Evolutionary conservation across 441 rosid species (phyloP), one percentile per base, ranked within the genome.

Genomic region (Francoa sonchifolia): DNA sequence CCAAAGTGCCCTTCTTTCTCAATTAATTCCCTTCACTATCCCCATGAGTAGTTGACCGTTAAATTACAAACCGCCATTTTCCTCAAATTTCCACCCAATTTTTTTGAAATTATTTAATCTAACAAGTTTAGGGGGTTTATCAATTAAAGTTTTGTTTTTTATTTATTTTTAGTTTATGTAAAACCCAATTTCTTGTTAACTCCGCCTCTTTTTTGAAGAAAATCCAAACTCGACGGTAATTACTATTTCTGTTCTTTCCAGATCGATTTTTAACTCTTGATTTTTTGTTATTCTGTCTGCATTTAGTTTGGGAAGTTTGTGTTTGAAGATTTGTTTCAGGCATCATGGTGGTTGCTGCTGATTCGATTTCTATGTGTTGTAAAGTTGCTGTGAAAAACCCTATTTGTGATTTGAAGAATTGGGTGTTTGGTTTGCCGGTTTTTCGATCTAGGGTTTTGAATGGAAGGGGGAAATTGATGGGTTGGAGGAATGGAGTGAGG

Each of bases 261-360:
- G 27, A 32, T 39, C 13, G 29, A 19, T 36, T 28, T 21, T 18
- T 13, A 34, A n/a, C n/a, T n/a, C n/a, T 31, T 35, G 44, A 37
- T 19, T 14, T 9, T 38, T 21, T 11, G 3, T 26, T 6, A n/a
- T 19, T 21, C 7, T 36, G 6, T 4, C 21, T 14, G 15, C 15
- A 27, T 25, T 16, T 16, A 25, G 2, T 26, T 29, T 3, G 16
- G 6, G 27, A 16, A 16, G 28, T 18, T 21, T 2, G 31, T 40
- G 16, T 13, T 35, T 22, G 39, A 35, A 8, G 38, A 32, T 17
- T 33, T 23, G 12, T 21, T 22, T 17, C 8, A 41, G 25, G 29
- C 5, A 8, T 44, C 47, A 78, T 78, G 87, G 76, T 76, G 19
- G 19, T 60, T 48, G 48, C 72, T 9, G 41, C 30, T 25, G 59